A percentile compares a stretch with the other conserved stretches of the same genome.
Conservation (phyloP, 768 basidiomycete species). For the Mycena polygramma region DNA sequence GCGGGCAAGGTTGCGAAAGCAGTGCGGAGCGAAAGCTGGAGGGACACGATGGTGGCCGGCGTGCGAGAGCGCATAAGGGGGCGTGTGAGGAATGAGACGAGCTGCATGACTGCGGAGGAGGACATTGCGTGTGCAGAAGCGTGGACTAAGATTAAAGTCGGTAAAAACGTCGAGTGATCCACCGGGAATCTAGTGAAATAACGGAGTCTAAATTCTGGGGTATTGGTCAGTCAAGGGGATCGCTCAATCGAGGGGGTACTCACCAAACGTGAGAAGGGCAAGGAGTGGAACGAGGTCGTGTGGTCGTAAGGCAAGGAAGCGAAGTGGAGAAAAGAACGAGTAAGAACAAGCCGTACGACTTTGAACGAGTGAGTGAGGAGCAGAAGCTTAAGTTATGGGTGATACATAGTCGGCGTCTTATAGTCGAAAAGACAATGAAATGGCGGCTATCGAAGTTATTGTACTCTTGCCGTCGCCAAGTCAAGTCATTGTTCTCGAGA, state of each 20-base stretch:
- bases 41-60: conserved; percentile 16
- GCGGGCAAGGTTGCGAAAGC: not conserved
- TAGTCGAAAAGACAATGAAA: conserved; percentile 8
- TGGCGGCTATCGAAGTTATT: not conserved
- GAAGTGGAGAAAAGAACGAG: not conserved
- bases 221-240: not conserved
- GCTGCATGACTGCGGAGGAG: conserved; percentile 14
- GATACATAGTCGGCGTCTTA: not conserved
- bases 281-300: conserved; percentile 2
- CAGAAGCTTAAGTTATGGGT: not conserved
- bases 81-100: conserved; percentile 33
- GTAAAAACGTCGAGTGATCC: conserved; percentile 10
- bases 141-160: not conserved
- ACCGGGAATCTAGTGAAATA: conserved; percentile 18
- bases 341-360: too few species aligned
- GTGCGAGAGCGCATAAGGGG: conserved; percentile 20
- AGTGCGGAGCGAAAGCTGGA: conserved; percentile 17
- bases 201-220: not conserved
- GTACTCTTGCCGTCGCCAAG: not conserved
- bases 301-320: not conserved
- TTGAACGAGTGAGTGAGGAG: not conserved
- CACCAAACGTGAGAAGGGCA: not conserved
- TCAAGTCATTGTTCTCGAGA: conserved; percentile 1
- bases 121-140: conserved; percentile 7
- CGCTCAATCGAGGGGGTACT: too few species aligned